Conservation (phyloP, 148 eudicot species). For the Drosera capensis region DNA sequence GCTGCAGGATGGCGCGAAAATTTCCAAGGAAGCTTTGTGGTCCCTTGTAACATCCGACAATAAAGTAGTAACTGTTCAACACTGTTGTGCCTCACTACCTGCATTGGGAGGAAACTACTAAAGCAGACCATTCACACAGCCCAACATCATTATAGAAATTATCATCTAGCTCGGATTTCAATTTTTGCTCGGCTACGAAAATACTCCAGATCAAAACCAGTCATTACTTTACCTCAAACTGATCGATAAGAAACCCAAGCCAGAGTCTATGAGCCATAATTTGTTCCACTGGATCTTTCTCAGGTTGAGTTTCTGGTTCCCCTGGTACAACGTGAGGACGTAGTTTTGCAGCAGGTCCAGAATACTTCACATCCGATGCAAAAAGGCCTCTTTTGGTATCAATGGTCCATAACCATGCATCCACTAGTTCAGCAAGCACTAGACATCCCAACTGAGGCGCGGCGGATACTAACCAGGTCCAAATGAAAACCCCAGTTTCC, state of each 20-base stretch:
- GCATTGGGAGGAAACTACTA: slow-evolving; percentile 1
- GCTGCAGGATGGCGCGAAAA: slow-evolving; percentile 92
- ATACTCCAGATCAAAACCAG: too few relatives aligned
- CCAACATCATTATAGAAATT: too few relatives aligned
- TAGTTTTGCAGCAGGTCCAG: slow-evolving; percentile 82
- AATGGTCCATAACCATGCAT: slow-evolving; percentile 99
- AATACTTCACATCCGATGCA: slow-evolving; percentile 70
- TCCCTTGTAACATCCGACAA: slow-evolving; percentile 95
- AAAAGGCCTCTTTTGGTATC: slow-evolving; percentile 91
- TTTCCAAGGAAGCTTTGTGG: slow-evolving; percentile 70
- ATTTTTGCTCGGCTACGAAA: too few relatives aligned
- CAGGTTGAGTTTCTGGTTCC: slow-evolving; percentile 78
- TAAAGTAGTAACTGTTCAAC: slow-evolving; percentile 81
- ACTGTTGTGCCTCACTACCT: slow-evolving; percentile 83
- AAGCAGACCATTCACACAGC: too few relatives aligned
- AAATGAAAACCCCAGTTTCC: slow-evolving; percentile 93
- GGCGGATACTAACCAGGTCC: slow-evolving; percentile 99
- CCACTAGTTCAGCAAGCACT: slow-evolving; percentile 96
- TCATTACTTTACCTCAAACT: slow-evolving; percentile 57
- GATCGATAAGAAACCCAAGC: slow-evolving; percentile 95
- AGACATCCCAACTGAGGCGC: slow-evolving; percentile 88
- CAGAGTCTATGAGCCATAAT: slow-evolving; percentile 96
- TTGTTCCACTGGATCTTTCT: slow-evolving; percentile 81
- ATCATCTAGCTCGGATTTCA: too few relatives aligned
- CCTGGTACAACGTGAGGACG: slow-evolving; percentile 93